Percentiles rank a stretch among this genome's conserved stretches.
Conservation (phyloP, 441 rosid species). For the Codiaeum variegatum region DNA sequence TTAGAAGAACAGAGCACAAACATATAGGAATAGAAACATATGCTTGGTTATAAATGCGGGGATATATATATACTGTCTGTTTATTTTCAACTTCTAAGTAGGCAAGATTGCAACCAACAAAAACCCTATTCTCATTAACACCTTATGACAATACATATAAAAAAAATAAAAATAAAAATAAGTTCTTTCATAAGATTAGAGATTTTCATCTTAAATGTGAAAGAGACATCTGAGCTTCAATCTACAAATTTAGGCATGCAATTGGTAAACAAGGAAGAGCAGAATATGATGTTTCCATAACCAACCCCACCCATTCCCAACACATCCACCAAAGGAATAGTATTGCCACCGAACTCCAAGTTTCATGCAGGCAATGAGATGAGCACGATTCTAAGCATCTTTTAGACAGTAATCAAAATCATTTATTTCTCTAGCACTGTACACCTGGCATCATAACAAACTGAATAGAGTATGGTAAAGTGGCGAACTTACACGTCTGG, state of each 20-base stretch:
- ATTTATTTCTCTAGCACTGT: background rate
- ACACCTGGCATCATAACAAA: conserved; percentile 4
- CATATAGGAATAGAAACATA: background rate
- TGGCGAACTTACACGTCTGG: conserved; percentile 43
- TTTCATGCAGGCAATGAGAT: background rate
- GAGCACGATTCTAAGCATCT: background rate
- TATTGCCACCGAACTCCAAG: background rate
- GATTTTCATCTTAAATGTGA: background rate
- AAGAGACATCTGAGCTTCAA: background rate
- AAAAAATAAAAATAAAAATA: background rate
- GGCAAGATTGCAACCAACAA: background rate
- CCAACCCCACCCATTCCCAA: background rate
- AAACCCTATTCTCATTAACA: background rate
- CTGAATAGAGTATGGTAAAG: conserved; percentile 5
- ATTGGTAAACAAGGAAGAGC: background rate
- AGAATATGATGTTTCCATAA: background rate
- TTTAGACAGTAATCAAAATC: background rate
- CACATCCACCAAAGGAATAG: background rate
- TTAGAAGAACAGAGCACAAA: conserved; percentile 5
- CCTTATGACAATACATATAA: background rate
- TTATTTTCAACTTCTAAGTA: background rate
- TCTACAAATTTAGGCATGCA: background rate
- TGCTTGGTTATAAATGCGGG: background rate
- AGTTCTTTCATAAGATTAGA: background rate
- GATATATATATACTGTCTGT: background rate